Evolutionary conservation across 2,329 filamentous ascomycete species (phyloP).

Genomic region (Ophiocordyceps robertsii): DNA sequence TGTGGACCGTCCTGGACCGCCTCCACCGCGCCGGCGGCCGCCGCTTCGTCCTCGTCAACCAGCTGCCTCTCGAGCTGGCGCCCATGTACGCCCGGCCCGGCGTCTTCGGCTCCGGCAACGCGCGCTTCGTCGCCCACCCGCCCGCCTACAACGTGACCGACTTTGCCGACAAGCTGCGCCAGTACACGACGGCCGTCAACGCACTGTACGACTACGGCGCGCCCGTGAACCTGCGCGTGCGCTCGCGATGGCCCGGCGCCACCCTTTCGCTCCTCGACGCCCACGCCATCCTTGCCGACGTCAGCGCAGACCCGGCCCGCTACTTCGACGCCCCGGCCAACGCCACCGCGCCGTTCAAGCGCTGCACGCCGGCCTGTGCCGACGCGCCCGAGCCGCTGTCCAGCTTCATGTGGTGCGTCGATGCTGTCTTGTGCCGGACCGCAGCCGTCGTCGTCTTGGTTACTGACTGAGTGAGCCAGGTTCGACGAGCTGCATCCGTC

Average conservation of each 20-base stretch:
- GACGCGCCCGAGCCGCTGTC: slow-evolving; percentile 30
- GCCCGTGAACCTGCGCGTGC: slow-evolving; percentile 29
- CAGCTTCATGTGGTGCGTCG: slow-evolving; percentile 51
- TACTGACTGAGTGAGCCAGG: slow-evolving; percentile 10
- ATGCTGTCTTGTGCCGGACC: too few relatives aligned
- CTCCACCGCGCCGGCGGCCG: slow-evolving; percentile 55
- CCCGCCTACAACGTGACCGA: slow-evolving; percentile 31
- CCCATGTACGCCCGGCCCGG: slow-evolving; percentile 43
- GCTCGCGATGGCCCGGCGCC: slow-evolving; percentile 40
- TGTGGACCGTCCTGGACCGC: slow-evolving; percentile 47
- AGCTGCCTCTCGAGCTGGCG: slow-evolving; percentile 50
- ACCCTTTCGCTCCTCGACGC: slow-evolving; percentile 55
- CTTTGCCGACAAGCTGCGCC: slow-evolving; percentile 27
- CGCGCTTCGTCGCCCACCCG: slow-evolving; percentile 32
- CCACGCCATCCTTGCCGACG: slow-evolving; percentile 49
- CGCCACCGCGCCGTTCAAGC: slow-evolving; percentile 41
- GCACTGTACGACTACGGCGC: slow-evolving; percentile 33
- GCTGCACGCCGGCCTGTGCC: slow-evolving; percentile 33
- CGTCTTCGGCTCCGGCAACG: slow-evolving; percentile 2
- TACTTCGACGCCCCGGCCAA: slow-evolving; percentile 55
- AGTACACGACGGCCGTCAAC: slow-evolving; percentile 37
- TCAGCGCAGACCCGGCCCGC: slow-evolving; percentile 42
- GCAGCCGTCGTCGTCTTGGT: slow-evolving; percentile 2
- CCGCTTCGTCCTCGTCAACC: slow-evolving; percentile 60
- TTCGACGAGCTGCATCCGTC: slow-evolving; percentile 61